Evolutionary conservation across 2,329 filamentous ascomycete genomes (phyloP).

Genomic region (Thelonectria blattea): DNA sequence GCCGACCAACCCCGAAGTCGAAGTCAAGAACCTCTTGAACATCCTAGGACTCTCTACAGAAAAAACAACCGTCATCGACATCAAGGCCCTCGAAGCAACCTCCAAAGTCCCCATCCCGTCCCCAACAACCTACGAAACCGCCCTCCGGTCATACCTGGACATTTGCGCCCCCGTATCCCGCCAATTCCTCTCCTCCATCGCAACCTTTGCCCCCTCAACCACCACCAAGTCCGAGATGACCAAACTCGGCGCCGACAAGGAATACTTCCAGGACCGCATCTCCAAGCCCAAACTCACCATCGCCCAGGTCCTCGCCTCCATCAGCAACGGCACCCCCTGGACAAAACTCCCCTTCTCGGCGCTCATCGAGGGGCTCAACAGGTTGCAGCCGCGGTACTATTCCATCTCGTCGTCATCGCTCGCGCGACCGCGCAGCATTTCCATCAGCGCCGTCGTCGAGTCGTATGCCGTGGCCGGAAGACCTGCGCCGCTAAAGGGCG

Average conservation of each 20-base stretch:
- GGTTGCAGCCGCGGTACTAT: slow-evolving; percentile 24
- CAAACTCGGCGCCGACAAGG: slow-evolving; percentile 89
- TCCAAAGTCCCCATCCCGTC: slow-evolving; percentile 98
- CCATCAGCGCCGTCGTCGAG: slow-evolving; percentile 16
- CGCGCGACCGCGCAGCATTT: slow-evolving; percentile 12
- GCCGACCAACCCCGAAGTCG: slow-evolving; percentile 92
- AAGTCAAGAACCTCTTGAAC: slow-evolving; percentile 87
- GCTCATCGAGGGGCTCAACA: slow-evolving; percentile 12
- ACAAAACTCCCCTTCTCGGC: slow-evolving; percentile 56
- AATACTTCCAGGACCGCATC: slow-evolving; percentile 88
- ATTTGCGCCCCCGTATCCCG: slow-evolving; percentile 94
- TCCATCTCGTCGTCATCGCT: slow-evolving; percentile 26
- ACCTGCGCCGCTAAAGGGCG: slow-evolving; percentile 5
- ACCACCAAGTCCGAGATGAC: slow-evolving; percentile 84
- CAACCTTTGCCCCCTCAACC: slow-evolving; percentile 87
- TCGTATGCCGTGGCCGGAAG: background rate
- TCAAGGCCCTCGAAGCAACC: slow-evolving; percentile 92
- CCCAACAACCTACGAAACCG: slow-evolving; percentile 93
- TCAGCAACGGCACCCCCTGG: slow-evolving; percentile 78
- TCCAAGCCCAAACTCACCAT: slow-evolving; percentile 66
- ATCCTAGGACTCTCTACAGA: slow-evolving; percentile 78
- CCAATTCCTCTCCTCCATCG: slow-evolving; percentile 87
- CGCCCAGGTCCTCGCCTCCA: slow-evolving; percentile 64
- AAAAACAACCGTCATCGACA: slow-evolving; percentile 79
- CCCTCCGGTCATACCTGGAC: slow-evolving; percentile 93